phyloP scores from a whole-genome alignment of 2,329 filamentous ascomycete species.

The Talaromyces albobiverticillius region DNA sequence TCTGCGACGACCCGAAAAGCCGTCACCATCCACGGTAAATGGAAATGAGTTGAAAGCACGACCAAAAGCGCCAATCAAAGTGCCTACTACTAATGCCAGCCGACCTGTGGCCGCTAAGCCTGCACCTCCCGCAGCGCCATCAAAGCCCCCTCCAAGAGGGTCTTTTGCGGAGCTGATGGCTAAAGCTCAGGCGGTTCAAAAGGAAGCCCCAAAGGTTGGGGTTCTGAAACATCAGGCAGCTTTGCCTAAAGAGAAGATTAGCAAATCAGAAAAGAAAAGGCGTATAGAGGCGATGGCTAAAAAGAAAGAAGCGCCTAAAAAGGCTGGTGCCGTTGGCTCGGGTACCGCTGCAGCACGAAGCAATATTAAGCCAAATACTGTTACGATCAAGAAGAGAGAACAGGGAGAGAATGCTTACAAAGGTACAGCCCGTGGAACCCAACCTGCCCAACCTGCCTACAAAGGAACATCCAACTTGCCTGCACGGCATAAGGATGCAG shows the following conservation, averaged over 20 bases:
- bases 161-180: conserved; percentile 60
- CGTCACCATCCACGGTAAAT: conserved; percentile 19
- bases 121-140: conserved; percentile 20
- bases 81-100: conserved; percentile 17
- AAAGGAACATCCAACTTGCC: conserved; percentile 42
- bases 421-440: conserved; percentile 35
- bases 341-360: conserved; percentile 13
- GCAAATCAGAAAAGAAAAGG: conserved; percentile 54
- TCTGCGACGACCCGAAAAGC: conserved; percentile 28
- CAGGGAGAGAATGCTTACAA: conserved; percentile 34
- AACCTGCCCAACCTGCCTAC: conserved; percentile 29
- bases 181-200: conserved; percentile 54
- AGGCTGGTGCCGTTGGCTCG: conserved; percentile 24
- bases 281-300: conserved; percentile 41
- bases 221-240: conserved; percentile 55
- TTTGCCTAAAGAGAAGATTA: conserved; percentile 53
- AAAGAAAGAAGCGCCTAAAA: conserved; percentile 34
- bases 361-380: conserved; percentile 21
- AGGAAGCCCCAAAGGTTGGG: conserved; percentile 47
- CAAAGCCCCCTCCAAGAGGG: conserved; percentile 53
- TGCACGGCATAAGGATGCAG: conserved; percentile 23
- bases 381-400: conserved; percentile 30
- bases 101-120: conserved; percentile 19
- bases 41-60: conserved; percentile 21
- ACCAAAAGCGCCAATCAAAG: conserved; percentile 19